Base-by-base conservation (phyloP, 2,329 filamentous ascomycete species). In the Alternaria conjuncta region DNA sequence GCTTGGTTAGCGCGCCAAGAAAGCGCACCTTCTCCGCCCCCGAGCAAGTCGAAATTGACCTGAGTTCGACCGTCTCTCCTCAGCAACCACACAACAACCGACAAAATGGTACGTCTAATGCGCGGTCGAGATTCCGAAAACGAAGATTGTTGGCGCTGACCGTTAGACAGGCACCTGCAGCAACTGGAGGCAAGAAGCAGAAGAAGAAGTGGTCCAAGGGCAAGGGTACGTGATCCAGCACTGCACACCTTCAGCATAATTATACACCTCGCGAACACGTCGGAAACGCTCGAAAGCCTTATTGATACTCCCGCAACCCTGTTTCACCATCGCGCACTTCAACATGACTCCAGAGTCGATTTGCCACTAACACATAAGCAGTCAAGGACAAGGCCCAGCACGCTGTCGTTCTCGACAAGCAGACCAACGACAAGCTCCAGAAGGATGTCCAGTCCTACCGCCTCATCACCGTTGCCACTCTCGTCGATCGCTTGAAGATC, bases 311-410 rank as follows among this genome's bases (percentile, higher is more conserved):
- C 21, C 46, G 44, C 44, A 59, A 28, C 55, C 53, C 26, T 47
- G 50, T 30, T 43, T 44, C 43, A 43, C 43, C 51, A 43, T 59
- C 55, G 54, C 59, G 44, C 66, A 55, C 51, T 49, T 43, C 50
- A 45, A 41, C 60, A 50, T 53, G 49, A 28, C 63, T 26, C 25
- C 32, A 54, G 28, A 62, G 20, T 60, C 58, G 67, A 71, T 53
- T 57, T 64, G 64, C 63, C 63, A 75, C 72, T 77, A 57, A 79
- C 71, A 71, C 47, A 41, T 64, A 60, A 72, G 87, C 84, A 94
- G 96, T 99, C 89, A 99, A 99, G 96, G 96, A 99, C 90, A 99
- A 99, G 94, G 95, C 96, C 86, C 92, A 98, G 85, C 96, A 99
- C 90, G 93, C 92, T 85, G 96, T 99, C 86, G 89, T 98, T 82